Evolutionary conservation across 2,329 filamentous ascomycete genomes (phyloP).

Genomic region (Aspergillus candidus): DNA sequence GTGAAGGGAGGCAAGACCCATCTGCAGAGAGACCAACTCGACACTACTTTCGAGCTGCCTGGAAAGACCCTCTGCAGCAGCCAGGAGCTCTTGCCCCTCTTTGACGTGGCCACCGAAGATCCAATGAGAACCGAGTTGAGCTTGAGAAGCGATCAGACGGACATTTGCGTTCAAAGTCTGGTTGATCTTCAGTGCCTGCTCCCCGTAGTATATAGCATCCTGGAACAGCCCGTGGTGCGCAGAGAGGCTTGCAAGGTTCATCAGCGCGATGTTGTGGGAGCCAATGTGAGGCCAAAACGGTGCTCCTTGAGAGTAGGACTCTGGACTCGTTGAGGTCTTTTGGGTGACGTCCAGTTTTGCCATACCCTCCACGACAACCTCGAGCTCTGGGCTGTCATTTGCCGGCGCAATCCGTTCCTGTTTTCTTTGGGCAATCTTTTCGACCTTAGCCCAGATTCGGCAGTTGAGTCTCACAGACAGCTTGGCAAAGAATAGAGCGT

Average conservation of each 20-base stretch:
- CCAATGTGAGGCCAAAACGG: slow-evolving; percentile 75
- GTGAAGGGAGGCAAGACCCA: slow-evolving; percentile 42
- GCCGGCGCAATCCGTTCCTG: slow-evolving; percentile 22
- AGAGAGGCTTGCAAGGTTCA: slow-evolving; percentile 71
- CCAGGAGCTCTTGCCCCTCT: slow-evolving; percentile 51
- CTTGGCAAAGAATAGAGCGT: slow-evolving; percentile 45
- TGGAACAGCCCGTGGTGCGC: slow-evolving; percentile 79
- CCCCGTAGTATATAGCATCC: slow-evolving; percentile 81
- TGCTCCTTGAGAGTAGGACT: slow-evolving; percentile 51
- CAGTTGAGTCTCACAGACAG: slow-evolving; percentile 45
- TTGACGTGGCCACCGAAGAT: slow-evolving; percentile 45
- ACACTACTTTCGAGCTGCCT: slow-evolving; percentile 47
- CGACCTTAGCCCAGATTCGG: slow-evolving; percentile 47
- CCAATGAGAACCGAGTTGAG: slow-evolving; percentile 44
- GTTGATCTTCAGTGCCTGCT: slow-evolving; percentile 75
- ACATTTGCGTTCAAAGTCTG: slow-evolving; percentile 59
- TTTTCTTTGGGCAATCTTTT: slow-evolving; percentile 38
- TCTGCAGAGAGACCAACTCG: slow-evolving; percentile 45
- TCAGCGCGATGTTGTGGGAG: slow-evolving; percentile 63
- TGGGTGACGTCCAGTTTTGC: slow-evolving; percentile 36
- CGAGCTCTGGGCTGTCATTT: slow-evolving; percentile 25
- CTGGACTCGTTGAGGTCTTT: slow-evolving; percentile 32
- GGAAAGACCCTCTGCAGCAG: slow-evolving; percentile 53
- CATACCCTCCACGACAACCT: slow-evolving; percentile 33
- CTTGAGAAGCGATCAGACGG: slow-evolving; percentile 43